Conservation (phyloP, 768 basidiomycete genomes). For the Agaricus blazei region DNA sequence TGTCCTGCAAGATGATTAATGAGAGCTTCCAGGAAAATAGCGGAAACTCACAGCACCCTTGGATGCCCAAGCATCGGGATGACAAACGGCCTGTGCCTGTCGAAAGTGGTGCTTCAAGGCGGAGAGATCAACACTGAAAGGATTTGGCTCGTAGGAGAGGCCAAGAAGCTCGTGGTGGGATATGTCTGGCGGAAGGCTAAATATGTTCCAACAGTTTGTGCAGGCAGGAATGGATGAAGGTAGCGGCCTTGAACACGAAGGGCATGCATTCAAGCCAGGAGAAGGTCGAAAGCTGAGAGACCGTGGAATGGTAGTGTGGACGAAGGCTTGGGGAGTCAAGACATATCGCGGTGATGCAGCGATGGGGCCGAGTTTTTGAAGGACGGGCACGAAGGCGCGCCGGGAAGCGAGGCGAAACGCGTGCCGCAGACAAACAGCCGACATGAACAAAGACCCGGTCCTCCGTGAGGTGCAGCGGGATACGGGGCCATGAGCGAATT, state of each 20-base stretch:
- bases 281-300: background rate
- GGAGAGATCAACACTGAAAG: slow-evolving; percentile 61
- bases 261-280: slow-evolving; percentile 33
- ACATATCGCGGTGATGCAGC: background rate
- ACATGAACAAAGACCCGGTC: background rate
- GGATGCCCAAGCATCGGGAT: slow-evolving; percentile 83
- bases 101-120: slow-evolving; percentile 64
- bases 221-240: slow-evolving; percentile 73
- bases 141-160: slow-evolving; percentile 56
- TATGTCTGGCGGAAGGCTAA: slow-evolving; percentile 45
- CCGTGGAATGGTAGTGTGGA: background rate
- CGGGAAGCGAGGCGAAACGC: background rate
- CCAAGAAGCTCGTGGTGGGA: slow-evolving; percentile 69
- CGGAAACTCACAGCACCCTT: slow-evolving; percentile 47
- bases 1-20: slow-evolving; percentile 31
- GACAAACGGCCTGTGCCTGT: slow-evolving; percentile 68
- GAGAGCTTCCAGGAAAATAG: slow-evolving; percentile 4
- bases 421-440: background rate
- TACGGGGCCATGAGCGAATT: background rate
- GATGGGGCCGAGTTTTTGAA: no score
- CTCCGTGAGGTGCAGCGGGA: background rate
- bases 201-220: slow-evolving; percentile 63
- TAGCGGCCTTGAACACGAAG: slow-evolving; percentile 56
- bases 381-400: background rate
- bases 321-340: background rate